phyloP scores from a whole-genome alignment of 2,329 filamentous ascomycete genomes.

The Pestalotiopsis sp. region DNA sequence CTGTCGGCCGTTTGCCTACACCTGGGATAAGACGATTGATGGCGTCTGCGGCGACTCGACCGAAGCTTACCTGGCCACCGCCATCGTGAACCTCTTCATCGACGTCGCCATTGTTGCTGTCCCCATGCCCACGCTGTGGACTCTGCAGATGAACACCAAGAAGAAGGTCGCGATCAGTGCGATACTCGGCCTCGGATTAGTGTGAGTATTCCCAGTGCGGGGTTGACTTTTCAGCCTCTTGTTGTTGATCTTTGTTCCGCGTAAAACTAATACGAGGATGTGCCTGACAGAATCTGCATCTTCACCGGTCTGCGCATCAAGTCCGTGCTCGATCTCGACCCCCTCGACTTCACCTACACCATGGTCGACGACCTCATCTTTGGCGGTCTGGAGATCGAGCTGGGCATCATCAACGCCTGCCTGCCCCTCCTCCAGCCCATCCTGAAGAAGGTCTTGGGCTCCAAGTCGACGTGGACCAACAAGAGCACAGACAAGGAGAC shows the following conservation, averaged over 20 bases:
- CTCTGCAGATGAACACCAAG: constrained; percentile 4
- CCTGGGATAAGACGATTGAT: neutral
- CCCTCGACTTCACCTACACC: constrained; percentile 20
- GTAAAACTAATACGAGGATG: neutral
- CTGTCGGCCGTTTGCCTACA: neutral
- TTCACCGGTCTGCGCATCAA: constrained; percentile 38
- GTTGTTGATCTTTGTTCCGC: no score
- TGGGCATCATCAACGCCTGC: constrained; percentile 43
- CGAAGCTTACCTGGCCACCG: neutral
- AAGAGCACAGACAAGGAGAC: neutral
- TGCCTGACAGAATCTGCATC: constrained; percentile 34
- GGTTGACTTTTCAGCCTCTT: neutral
- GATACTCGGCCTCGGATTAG: neutral
- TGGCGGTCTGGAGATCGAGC: constrained; percentile 38
- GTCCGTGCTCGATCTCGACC: constrained; percentile 21
- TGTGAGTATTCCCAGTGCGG: neutral
- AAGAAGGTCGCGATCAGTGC: neutral
- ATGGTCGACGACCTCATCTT: constrained; percentile 36
- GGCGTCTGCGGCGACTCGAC: neutral
- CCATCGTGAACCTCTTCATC: neutral
- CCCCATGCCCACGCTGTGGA: constrained; percentile 9
- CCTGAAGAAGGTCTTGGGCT: constrained; percentile 23
- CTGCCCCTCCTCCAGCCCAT: constrained; percentile 44
- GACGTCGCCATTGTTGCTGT: constrained; percentile 5
- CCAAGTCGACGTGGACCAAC: neutral